phyloP scores from a whole-genome alignment of 768 basidiomycete species.

The Crepidotus variabilis region DNA sequence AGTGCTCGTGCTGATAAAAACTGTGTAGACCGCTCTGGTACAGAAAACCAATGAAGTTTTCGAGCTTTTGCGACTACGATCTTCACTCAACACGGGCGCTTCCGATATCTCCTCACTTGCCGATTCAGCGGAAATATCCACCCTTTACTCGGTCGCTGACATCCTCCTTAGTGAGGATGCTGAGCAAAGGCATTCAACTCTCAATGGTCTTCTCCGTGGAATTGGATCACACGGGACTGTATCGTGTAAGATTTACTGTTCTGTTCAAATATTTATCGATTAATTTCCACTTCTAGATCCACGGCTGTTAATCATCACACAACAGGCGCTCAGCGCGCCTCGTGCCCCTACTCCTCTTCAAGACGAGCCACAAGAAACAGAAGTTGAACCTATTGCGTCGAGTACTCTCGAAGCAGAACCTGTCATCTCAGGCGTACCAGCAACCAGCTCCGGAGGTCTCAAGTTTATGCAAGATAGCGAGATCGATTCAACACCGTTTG shows the following conservation, averaged over 20 bases:
- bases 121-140: slow-evolving; percentile 47
- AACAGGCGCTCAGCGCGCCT: slow-evolving; percentile 50
- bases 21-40: slow-evolving; percentile 37
- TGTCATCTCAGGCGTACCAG: slow-evolving; percentile 35
- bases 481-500: slow-evolving; percentile 52
- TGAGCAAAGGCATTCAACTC: slow-evolving; percentile 43
- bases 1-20: not conserved
- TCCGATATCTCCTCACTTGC: slow-evolving; percentile 37
- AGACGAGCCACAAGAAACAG: slow-evolving; percentile 26
- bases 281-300: slow-evolving; percentile 41
- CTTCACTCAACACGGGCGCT: slow-evolving; percentile 42
- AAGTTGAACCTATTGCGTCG: slow-evolving; percentile 15
- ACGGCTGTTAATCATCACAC: slow-evolving; percentile 55
- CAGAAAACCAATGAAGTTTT: slow-evolving; percentile 49
- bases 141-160: slow-evolving; percentile 50
- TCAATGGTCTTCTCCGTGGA: slow-evolving; percentile 55
- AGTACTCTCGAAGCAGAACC: slow-evolving; percentile 22
- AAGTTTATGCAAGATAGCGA: slow-evolving; percentile 84
- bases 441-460: slow-evolving; percentile 50
- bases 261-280: slow-evolving; percentile 5
- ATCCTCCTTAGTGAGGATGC: slow-evolving; percentile 53
- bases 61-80: slow-evolving; percentile 55
- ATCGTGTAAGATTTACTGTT: slow-evolving; percentile 45
- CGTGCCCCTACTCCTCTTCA: slow-evolving; percentile 34
- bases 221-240: slow-evolving; percentile 60